Percentiles rank a stretch among this genome's conserved stretches.
phyloP scores from a whole-genome alignment of 225 moss, liverwort and hornwort genomes.

The Pleurozium schreberi region DNA sequence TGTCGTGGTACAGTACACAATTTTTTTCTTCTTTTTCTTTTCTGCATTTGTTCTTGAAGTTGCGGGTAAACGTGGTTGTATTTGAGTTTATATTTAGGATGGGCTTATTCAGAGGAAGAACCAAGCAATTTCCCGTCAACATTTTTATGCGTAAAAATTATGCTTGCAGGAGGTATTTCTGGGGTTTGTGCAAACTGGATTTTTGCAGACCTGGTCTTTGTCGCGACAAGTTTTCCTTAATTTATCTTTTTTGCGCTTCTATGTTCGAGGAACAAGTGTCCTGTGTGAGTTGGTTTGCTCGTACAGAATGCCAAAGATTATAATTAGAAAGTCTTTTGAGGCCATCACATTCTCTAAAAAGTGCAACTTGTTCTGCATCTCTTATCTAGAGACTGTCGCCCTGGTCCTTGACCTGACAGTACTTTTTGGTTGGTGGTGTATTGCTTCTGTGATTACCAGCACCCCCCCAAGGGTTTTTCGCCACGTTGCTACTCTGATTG shows the following conservation, averaged over 20 bases:
- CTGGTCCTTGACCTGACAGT: background rate
- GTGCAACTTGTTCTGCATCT: background rate
- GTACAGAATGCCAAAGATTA: background rate
- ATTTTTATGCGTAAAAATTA: background rate
- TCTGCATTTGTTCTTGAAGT: background rate
- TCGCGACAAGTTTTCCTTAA: background rate
- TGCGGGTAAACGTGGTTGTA: background rate
- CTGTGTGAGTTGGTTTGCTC: background rate
- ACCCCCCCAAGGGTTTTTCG: conserved; percentile 86
- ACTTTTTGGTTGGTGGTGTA: conserved; percentile 1
- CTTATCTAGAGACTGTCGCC: background rate
- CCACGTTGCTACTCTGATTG: conserved; percentile 79
- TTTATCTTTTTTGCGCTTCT: background rate
- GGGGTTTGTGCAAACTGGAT: background rate
- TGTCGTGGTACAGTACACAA: conserved; percentile 61
- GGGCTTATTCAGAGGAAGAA: background rate
- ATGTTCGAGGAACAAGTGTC: background rate
- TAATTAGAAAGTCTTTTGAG: background rate
- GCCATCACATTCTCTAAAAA: background rate
- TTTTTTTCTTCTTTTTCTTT: background rate
- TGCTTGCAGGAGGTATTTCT: background rate
- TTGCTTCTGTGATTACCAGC: conserved; percentile 26
- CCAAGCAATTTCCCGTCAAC: background rate
- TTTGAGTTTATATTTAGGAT: background rate
- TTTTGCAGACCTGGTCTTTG: background rate